Percentiles rank a stretch among this genome's conserved stretches.
These are phyloP conservation scores for Neocatenulostroma microsporum DNA, from an alignment of 2,329 filamentous ascomycete species.

Conservation along the genomic window DNA sequence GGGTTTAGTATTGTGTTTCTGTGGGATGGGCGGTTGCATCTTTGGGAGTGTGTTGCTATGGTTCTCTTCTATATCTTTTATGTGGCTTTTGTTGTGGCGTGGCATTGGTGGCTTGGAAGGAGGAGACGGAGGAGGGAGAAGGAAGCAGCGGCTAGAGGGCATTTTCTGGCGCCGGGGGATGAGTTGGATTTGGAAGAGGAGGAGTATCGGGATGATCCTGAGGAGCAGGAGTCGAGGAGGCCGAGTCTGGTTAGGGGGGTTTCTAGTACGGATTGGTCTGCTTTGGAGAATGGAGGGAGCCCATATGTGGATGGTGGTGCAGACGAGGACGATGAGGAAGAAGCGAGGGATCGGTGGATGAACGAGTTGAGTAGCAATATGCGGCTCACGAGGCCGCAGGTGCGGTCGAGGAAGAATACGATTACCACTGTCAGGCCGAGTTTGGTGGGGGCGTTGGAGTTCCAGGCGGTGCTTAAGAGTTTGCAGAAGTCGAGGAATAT, in stretches of 20 bases:
- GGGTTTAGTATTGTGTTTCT: slow-evolving; percentile 82
- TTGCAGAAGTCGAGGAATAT: slow-evolving; percentile 74
- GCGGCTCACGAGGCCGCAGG: slow-evolving; percentile 66
- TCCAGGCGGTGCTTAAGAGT: slow-evolving; percentile 81
- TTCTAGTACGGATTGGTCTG: slow-evolving; percentile 57
- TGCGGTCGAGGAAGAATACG: slow-evolving; percentile 60
- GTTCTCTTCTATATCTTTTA: slow-evolving; percentile 87
- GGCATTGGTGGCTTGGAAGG: slow-evolving; percentile 78
- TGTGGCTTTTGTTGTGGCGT: slow-evolving; percentile 75
- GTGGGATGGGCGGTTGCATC: slow-evolving; percentile 69
- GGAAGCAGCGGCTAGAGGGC: slow-evolving; percentile 64
- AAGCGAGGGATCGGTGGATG: slow-evolving; percentile 55
- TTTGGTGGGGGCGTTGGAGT: slow-evolving; percentile 86
- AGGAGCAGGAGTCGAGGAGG: slow-evolving; percentile 37
- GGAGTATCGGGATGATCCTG: slow-evolving; percentile 45
- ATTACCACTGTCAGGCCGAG: slow-evolving; percentile 85
- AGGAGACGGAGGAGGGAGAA: slow-evolving; percentile 54
- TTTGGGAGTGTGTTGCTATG: slow-evolving; percentile 90
- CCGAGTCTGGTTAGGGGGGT: slow-evolving; percentile 35
- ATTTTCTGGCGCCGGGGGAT: slow-evolving; percentile 58
- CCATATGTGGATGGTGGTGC: slow-evolving; percentile 44
- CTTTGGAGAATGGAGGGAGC: slow-evolving; percentile 47
- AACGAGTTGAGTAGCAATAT: slow-evolving; percentile 90
- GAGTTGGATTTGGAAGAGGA: slow-evolving; percentile 51
- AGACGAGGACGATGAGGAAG: slow-evolving; percentile 54